Percentiles rank a stretch among this genome's conserved stretches.
Conservation (phyloP, 1,139 yeast species). For the Sugiyamaella xylanicola region DNA sequence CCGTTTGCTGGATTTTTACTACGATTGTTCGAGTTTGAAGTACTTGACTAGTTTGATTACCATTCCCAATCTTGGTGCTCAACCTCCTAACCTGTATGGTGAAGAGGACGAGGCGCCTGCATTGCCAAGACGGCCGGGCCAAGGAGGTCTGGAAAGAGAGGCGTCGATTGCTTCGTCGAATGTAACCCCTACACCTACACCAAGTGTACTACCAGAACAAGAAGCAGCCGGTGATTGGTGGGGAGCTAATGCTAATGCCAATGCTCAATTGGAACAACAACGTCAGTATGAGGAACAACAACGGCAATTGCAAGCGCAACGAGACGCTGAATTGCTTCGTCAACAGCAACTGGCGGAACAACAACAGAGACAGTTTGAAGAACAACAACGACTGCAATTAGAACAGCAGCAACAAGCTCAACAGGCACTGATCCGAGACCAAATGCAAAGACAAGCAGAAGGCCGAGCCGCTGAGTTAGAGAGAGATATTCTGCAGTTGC, state of each 20-base stretch:
- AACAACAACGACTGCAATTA: conserved; percentile 62
- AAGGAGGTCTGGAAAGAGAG: conserved; percentile 27
- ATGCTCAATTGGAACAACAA: conserved; percentile 41
- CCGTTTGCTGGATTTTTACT: conserved; percentile 79
- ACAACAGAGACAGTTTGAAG: conserved; percentile 73
- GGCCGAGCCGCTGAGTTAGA: conserved; percentile 82
- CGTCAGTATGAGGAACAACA: conserved; percentile 54
- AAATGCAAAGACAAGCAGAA: conserved; percentile 73
- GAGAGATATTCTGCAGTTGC: conserved; percentile 72
- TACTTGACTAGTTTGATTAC: conserved; percentile 82
- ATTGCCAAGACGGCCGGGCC: conserved; percentile 48
- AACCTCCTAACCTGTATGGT: conserved; percentile 66
- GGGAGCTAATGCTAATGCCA: conserved; percentile 33
- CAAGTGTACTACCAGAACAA: conserved; percentile 42
- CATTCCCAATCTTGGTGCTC: conserved; percentile 75
- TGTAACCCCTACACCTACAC: conserved; percentile 43
- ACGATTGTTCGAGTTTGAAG: conserved; percentile 85
- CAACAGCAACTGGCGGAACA: conserved; percentile 52
- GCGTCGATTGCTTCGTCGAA: conserved; percentile 43
- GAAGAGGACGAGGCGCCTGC: conserved; percentile 52
- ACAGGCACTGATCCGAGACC: conserved; percentile 68
- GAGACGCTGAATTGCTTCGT: conserved; percentile 50
- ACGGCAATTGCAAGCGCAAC: conserved; percentile 52
- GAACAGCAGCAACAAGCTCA: conserved; percentile 79
- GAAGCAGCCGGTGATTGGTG: conserved; percentile 51